Base-by-base conservation (phyloP, 305 asterid genomes). In the Fraxinus baroniana region DNA sequence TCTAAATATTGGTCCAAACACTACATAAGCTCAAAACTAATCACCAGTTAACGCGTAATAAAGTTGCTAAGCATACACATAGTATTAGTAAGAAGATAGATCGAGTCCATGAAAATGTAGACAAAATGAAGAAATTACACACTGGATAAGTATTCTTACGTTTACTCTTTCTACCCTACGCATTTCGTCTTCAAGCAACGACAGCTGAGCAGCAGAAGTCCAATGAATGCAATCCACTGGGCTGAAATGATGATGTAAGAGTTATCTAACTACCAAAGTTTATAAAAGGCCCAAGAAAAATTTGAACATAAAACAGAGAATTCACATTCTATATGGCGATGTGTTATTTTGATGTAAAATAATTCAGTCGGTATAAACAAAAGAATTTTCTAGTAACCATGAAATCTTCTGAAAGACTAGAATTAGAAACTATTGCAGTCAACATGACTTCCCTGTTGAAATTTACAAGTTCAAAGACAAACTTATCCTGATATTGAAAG, bases 121-220 rank as follows among this genome's bases (percentile, higher is more conserved):
- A 10, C 71, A 12, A 68, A 64, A 35, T 15, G 9, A 24, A 66
- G 36, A 66, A 66, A 66, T 66, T 66, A 66, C 33, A 4, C 74
- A 66, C 73, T 20, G 73, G 73, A 22, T 9, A 66, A 66, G 79
- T 18, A 55, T 71, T 81, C 97, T 88, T 90, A 95, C 99, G 76
- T 95, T 95, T 74, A 95, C 97, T 93, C 99, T 87, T 90, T 95
- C 99, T 17, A 93, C 91, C 90, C 99, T 94, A 78, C 98, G 90
- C 99, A 95, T 95, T 88, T 95, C 99, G 81, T 95, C 99, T 85
- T 95, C 98, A 32, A 95, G 96, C 87, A 95, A 91, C 26, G 99
- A 93, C 79, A 95, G 83, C 85, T 94, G 98, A 83, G 97, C 95
- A 84, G 98, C 98, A 44, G 99, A 95, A 78, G 94, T 95, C 98